Base-by-base conservation (phyloP, 2,329 filamentous ascomycete genomes). In the Epichloe amarillans region DNA sequence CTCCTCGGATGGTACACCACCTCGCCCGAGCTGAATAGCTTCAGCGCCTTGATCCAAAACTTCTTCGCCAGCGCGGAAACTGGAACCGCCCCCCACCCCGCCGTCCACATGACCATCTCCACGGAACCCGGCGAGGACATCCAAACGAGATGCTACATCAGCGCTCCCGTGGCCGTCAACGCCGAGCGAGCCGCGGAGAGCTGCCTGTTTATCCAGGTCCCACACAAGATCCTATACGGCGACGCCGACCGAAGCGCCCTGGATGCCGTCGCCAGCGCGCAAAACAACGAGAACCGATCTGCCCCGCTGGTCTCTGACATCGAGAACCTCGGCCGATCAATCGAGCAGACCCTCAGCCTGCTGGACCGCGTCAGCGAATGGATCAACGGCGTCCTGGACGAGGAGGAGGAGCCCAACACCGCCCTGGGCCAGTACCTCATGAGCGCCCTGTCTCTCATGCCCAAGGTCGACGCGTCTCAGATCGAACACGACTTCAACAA, bases 401-500 rank as follows among this genome's bases (percentile, higher is more conserved):
- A 97, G 75, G 88, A 94, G 67, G 82, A 84, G 55, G 82, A 87
- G 66, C 89, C 91, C 60, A 93, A 87, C 58, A 94, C 88, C 58
- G 88, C 90, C 12, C 76, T 98, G 52, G 93, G 90, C 58, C 94
- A 98, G 72, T 95, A 89, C 72, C 76, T 98, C 59, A 86, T 97
- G 77, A 95, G 95, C 69, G 84, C 91, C 39, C 80, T 98, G 56
- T 90, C 87, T 45, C 75, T 98, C 56, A 88, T 91, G 51, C 93
- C 93, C 63, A 98, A 97, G 79, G 93, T 97, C 54, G 88, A 95
- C 62, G 75, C 84, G 38, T 79, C 82, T 55, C 86, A 94, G 67
- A 90, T 98, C 65, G 93, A 98, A 77, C 80, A 85, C 66, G 90
- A 97, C 75, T 98, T 98, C 81, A 98, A 98, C 82, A 95, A 95